These are phyloP conservation scores for Backusella liffmaniae DNA, from an alignment of 192 early-diverging fungal genomes.

Conservation along the genomic window DNA sequence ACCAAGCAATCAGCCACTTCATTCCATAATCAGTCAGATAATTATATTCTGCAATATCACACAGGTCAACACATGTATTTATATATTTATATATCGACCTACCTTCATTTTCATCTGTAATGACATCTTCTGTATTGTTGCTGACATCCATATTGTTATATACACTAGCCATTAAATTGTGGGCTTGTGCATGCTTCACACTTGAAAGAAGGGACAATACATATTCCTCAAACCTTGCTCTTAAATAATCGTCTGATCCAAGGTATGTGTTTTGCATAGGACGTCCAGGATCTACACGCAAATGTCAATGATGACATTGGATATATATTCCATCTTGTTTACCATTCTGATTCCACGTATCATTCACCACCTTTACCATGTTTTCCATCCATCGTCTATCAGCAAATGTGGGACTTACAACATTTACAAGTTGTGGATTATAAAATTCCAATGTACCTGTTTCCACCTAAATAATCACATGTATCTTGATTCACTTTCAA, in stretches of 20 bases:
- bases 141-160: background rate
- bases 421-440: slow-evolving; percentile 53
- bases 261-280: slow-evolving; percentile 62
- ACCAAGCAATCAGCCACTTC: slow-evolving; percentile 65
- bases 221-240: slow-evolving; percentile 75
- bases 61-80: background rate
- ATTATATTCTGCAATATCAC: slow-evolving; percentile 42
- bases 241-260: slow-evolving; percentile 78
- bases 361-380: slow-evolving; percentile 63
- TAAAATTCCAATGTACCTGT: slow-evolving; percentile 70
- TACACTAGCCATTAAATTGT: slow-evolving; percentile 29
- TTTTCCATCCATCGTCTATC: slow-evolving; percentile 81
- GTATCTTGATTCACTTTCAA: background rate
- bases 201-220: slow-evolving; percentile 65
- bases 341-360: slow-evolving; percentile 58
- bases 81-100: background rate
- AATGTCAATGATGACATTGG: background rate
- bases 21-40: slow-evolving; percentile 64
- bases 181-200: slow-evolving; percentile 54
- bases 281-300: slow-evolving; percentile 26
- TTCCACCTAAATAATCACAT: slow-evolving; percentile 49
- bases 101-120: slow-evolving; percentile 36
- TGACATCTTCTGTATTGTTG: slow-evolving; percentile 24
- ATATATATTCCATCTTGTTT: background rate
- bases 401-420: slow-evolving; percentile 61